phyloP scores from a whole-genome alignment of 179 eudicot genomes.

The Spergularia azorica region DNA sequence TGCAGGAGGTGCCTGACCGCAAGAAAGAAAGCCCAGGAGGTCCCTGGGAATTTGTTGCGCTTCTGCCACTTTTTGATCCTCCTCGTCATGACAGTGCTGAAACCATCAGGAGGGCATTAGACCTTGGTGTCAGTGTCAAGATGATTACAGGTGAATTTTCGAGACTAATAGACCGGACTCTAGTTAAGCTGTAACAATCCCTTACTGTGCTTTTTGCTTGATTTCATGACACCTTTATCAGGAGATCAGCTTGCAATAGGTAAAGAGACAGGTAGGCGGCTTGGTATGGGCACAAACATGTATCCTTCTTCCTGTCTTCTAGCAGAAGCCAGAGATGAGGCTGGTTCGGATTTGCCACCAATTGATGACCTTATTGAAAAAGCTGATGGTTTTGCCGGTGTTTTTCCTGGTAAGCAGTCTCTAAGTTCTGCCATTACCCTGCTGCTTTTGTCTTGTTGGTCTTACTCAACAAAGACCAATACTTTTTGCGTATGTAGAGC shows the following conservation, averaged over 20 bases:
- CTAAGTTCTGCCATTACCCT: background rate
- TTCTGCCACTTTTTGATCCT: slow-evolving; percentile 52
- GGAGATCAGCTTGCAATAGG: slow-evolving; percentile 50
- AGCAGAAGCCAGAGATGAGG: slow-evolving; percentile 20
- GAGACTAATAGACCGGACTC: background rate
- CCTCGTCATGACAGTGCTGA: slow-evolving; percentile 59
- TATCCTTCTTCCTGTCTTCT: slow-evolving; percentile 44
- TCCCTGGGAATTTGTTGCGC: slow-evolving; percentile 52
- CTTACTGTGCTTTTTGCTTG: background rate
- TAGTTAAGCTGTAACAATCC: background rate
- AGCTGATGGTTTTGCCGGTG: slow-evolving; percentile 54
- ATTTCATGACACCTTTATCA: slow-evolving; percentile 1
- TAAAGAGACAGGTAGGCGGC: slow-evolving; percentile 49
- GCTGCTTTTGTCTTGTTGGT: background rate
- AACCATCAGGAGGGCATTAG: slow-evolving; percentile 43
- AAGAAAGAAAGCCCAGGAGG: slow-evolving; percentile 40
- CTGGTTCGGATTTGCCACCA: slow-evolving; percentile 29
- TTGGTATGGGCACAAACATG: slow-evolving; percentile 56
- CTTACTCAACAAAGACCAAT: background rate
- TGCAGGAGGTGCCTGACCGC: slow-evolving; percentile 47
- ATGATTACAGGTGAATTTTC: slow-evolving; percentile 48
- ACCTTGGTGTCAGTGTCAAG: slow-evolving; percentile 51
- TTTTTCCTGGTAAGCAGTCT: slow-evolving; percentile 40
- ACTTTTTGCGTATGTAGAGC: slow-evolving; percentile 27
- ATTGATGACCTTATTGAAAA: slow-evolving; percentile 41